phyloP scores from a whole-genome alignment of 352 stramenopile genomes.

The Globisporangium mamillatum region DNA sequence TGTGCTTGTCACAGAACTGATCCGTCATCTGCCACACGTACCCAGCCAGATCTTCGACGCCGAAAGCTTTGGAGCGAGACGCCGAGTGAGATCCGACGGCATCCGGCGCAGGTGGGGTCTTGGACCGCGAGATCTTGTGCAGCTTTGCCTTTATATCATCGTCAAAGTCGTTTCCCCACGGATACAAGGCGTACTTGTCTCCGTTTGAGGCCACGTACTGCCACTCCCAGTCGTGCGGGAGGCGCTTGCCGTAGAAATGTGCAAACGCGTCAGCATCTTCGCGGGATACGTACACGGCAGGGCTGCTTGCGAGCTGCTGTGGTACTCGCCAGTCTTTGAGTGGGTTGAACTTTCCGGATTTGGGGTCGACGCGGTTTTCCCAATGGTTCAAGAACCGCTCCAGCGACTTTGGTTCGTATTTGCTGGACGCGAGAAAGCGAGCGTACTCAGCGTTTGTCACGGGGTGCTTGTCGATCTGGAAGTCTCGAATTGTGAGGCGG shows the following conservation, averaged over 20 bases:
- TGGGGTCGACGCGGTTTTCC: slow-evolving; percentile 34
- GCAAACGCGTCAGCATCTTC: slow-evolving; percentile 76
- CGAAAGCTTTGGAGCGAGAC: slow-evolving; percentile 42
- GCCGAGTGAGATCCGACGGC: slow-evolving; percentile 48
- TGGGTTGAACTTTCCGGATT: slow-evolving; percentile 14
- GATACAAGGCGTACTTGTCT: slow-evolving; percentile 47
- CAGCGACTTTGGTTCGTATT: slow-evolving; percentile 52
- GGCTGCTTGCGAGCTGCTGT: slow-evolving; percentile 39
- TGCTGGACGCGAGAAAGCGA: slow-evolving; percentile 48
- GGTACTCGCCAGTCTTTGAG: slow-evolving; percentile 50
- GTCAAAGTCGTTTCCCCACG: slow-evolving; percentile 51
- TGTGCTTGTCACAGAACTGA: slow-evolving; percentile 77
- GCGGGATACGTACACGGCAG: slow-evolving; percentile 70
- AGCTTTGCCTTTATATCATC: slow-evolving; percentile 7
- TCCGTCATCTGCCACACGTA: slow-evolving; percentile 89
- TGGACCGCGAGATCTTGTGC: slow-evolving; percentile 34
- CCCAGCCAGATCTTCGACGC: slow-evolving; percentile 74
- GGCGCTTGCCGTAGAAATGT: slow-evolving; percentile 63
- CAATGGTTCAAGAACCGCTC: slow-evolving; percentile 77
- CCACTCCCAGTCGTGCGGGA: slow-evolving; percentile 86
- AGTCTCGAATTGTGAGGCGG: slow-evolving; percentile 60
- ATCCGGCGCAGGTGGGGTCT: slow-evolving; percentile 34
- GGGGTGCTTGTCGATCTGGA: slow-evolving; percentile 67
- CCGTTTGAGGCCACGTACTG: slow-evolving; percentile 83
- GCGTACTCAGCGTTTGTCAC: slow-evolving; percentile 77